phyloP scores from a whole-genome alignment of 2,329 filamentous ascomycete species.

The Daldinia sp. region DNA sequence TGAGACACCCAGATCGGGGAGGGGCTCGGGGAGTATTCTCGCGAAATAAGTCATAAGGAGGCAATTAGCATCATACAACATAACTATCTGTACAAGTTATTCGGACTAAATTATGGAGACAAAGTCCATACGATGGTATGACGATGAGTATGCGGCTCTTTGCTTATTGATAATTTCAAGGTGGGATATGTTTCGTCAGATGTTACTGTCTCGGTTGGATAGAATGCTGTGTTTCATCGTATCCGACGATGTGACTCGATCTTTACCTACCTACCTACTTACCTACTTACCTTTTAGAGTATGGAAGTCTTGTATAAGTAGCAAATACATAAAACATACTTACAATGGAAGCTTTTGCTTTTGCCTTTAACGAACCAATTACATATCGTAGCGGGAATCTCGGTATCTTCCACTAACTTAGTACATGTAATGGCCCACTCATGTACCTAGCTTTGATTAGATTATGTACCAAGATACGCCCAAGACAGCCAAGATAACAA shows the following conservation, averaged over 20 bases:
- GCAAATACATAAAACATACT: constrained; percentile 3
- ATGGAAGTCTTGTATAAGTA: not conserved
- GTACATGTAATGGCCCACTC: not conserved
- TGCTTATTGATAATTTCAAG: constrained; percentile 1
- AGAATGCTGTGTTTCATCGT: constrained; percentile 21
- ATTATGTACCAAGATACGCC: not conserved
- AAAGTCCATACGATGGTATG: not conserved
- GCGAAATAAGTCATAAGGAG: not conserved
- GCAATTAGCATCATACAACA: not conserved
- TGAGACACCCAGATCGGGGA: constrained; percentile 3
- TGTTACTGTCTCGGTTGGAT: constrained; percentile 2
- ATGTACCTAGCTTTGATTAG: not conserved
- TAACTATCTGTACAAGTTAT: not conserved
- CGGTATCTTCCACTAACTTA: not conserved
- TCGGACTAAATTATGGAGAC: not conserved
- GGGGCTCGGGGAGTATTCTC: not conserved
- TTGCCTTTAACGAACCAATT: not conserved
- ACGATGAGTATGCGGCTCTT: constrained; percentile 20
- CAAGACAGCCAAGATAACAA: not conserved
- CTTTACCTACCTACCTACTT: not conserved
- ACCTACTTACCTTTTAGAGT: not conserved
- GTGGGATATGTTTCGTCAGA: not conserved
- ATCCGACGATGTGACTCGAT: constrained; percentile 3
- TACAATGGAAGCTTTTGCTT: not conserved
- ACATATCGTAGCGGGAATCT: not conserved